Conservation (phyloP, 441 rosid genomes). For the Syzygium malaccense region DNA sequence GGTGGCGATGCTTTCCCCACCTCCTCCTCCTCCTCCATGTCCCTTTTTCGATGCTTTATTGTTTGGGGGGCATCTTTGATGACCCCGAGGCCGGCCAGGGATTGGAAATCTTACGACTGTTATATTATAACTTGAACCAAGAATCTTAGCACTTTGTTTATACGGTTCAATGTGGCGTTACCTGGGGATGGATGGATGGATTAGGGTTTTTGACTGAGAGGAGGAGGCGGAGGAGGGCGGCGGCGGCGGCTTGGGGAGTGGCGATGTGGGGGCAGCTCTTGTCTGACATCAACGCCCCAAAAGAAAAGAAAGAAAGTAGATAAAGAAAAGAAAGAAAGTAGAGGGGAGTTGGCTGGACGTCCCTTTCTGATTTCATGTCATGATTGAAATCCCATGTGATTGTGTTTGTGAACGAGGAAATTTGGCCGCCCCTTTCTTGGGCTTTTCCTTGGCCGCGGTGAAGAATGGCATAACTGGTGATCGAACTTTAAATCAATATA, state of each 20-base stretch:
- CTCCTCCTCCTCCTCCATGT: too few relatives aligned
- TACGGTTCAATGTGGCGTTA: background rate
- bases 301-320: background rate
- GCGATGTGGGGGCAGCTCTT: background rate
- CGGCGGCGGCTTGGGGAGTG: background rate
- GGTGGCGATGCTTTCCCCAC: background rate
- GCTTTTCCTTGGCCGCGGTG: background rate
- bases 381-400: background rate
- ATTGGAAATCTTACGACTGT: background rate
- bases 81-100: background rate
- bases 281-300: background rate
- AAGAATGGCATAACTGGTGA: background rate
- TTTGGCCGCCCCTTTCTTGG: background rate
- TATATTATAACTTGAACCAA: too few relatives aligned
- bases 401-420: background rate
- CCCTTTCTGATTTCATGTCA: background rate
- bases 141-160: too few relatives aligned
- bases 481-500: fast-evolving
- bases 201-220: too few relatives aligned
- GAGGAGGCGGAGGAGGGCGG: background rate
- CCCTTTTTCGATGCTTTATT: background rate
- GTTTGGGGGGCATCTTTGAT: background rate
- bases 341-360: background rate
- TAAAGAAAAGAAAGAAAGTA: background rate
- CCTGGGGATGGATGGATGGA: background rate